Evolutionary conservation across 2,329 filamentous ascomycete genomes (phyloP), one percentile per base, ranked within the genome.

Genomic region (Xylariaceae sp.): DNA sequence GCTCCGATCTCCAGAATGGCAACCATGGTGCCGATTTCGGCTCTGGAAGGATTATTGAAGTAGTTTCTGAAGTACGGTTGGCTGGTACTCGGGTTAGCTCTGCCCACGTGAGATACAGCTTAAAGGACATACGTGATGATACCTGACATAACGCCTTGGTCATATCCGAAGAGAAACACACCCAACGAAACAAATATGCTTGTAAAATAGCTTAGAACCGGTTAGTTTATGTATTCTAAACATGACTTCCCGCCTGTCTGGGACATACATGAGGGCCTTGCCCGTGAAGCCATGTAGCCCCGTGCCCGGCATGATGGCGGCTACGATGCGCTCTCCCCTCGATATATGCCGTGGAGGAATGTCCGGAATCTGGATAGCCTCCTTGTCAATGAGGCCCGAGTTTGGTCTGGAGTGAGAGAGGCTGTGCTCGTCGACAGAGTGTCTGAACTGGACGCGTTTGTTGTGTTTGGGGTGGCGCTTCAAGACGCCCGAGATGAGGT

Each of bases 1-100:
- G 95, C 95, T 58, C 95, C 95, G 50, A 98, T 81, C 77, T 97
- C 94, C 57, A 99, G 84, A 68, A 99, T 98, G 65, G 95, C 94
- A 56, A 99, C 95, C 89, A 98, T 98, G 24, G 93, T 98, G 58
- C 94, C 95, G 57, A 99, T 88, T 73, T 96, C 87, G 43, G 92
- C 91, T 67, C 86, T 85, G 21, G 91, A 89, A 17, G 95, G 95
- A 68, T 98, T 87, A 69, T 93, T 82, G 76, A 99, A 98, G 74
- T 96, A 96, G 72, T 93, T 87, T 74, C 88, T 91, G 74, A 99
- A 99, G 74, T 89, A 90, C 8, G 86, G 83, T 62, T 93, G 93
- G 56, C 93, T 97, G 51, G 51, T 17, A 26, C 21, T 14, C 39
- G 12, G 41, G 60, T 70, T 62, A 69, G 54, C 26, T 21, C 26